Base-by-base conservation (phyloP, 1,139 yeast genomes). In the Wickerhamomyces sp. region DNA sequence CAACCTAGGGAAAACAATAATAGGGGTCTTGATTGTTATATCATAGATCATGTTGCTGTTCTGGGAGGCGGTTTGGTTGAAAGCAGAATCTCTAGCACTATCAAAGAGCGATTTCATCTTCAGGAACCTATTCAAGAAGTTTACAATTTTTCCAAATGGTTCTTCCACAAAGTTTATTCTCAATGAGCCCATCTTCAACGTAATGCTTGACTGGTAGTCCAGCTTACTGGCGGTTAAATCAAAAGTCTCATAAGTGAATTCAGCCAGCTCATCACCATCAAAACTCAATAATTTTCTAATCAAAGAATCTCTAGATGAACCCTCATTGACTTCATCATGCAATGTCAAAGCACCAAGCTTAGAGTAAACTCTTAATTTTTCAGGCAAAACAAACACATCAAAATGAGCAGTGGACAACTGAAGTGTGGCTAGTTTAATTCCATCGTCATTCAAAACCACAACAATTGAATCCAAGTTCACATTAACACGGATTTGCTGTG, bases 91-190 rank as follows among this genome's bases (percentile, higher is more conserved):
- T 42, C 98, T 72, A 0, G 97, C 95, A 14, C 75, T 66, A 51
- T 91, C 98, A 56, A 83, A 91, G 13, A 89, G 68, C 2, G 78
- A 77, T 57, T 91, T 91, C 96, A 91, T 87, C 47, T 74, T 74
- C 41, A 78, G 82, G 53, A 93, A 85, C 49, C 84, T 84, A 45
- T 75, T 75, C 49, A 87, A 62, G 51, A 78, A 89, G 22, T 72
- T 68, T 28, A 83, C 55, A 10, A 91, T 72, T 45, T 80, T 73
- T 28, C 78, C 70, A 46, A 87, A 70, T 0, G 97, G 84, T 42
- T 79, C 83, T 51, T 89, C 96, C 16, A 87, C 77, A 52, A 88
- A 85, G 54, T 80, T 84, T 6, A 89, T 59, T 33, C 72, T 73
- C 46, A 87, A 64, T 0, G 95, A 77, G 0, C 94, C 94, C 0